phyloP scores from a whole-genome alignment of 192 early-diverging fungal species.

The Funneliformis mosseae region DNA sequence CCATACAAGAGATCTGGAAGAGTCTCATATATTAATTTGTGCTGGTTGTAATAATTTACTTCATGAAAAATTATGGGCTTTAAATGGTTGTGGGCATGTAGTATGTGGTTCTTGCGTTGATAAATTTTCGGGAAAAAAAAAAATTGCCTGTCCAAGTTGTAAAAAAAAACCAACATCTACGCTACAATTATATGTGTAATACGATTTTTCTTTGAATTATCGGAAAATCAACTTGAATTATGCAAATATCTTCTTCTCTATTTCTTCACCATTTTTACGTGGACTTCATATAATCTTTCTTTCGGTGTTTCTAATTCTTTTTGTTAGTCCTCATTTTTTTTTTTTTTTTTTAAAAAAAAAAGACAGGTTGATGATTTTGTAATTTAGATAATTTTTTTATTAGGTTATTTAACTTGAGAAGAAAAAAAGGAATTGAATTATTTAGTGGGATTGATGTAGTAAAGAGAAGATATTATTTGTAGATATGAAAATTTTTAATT shows the following conservation, averaged over 20 bases:
- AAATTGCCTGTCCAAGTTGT: conserved; percentile 3
- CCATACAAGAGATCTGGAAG: not conserved
- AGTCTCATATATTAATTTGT: conserved; percentile 1
- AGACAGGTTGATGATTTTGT: not conserved
- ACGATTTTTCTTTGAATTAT: not conserved
- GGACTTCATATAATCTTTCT: no score
- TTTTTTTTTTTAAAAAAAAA: not conserved
- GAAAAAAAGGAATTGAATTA: not conserved
- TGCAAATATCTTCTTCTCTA: not conserved
- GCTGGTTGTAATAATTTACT: not conserved
- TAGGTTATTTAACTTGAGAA: not conserved
- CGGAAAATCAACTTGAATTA: not conserved
- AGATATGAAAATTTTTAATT: not conserved
- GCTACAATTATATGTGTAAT: conserved; percentile 18
- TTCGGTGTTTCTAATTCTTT: no score
- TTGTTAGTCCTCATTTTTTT: not conserved
- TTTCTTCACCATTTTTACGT: no score
- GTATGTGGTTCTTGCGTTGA: conserved; percentile 4
- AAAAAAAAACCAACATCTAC: not conserved
- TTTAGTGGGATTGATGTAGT: no score
- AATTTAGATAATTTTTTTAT: not conserved
- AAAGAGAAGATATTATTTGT: not conserved
- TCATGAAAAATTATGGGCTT: conserved; percentile 19
- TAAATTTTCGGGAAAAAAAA: not conserved
- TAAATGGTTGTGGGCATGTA: conserved; percentile 5